A percentile compares a stretch with the other conserved stretches of the same genome.
Evolutionary conservation across 2,329 filamentous ascomycete genomes (phyloP).

Genomic region (Botrytis aclada): DNA sequence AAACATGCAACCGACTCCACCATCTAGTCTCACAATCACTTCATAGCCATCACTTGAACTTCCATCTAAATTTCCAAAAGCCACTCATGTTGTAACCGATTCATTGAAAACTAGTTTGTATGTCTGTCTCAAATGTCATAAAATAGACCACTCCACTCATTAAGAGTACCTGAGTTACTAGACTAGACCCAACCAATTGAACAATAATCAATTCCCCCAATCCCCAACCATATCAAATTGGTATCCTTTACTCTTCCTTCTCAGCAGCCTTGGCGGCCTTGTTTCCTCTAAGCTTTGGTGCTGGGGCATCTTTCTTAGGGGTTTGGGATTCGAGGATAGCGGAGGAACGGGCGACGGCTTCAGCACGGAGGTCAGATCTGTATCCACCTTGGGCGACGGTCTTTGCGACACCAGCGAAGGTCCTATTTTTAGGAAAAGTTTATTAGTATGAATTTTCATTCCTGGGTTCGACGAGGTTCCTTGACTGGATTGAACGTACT

Average conservation of each 20-base stretch:
- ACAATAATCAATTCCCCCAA: conserved; percentile 19
- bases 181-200: conserved; percentile 25
- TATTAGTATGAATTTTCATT: background rate
- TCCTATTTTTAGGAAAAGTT: conserved; percentile 49
- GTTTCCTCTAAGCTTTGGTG: conserved; percentile 72
- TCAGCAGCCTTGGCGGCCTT: conserved; percentile 72
- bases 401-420: conserved; percentile 85
- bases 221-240: conserved; percentile 28
- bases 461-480: background rate
- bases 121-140: conserved; percentile 10
- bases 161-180: conserved; percentile 9
- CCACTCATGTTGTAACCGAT: conserved; percentile 8
- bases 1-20: background rate
- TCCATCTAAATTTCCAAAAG: background rate
- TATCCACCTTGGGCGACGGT: conserved; percentile 80
- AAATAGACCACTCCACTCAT: conserved; percentile 15
- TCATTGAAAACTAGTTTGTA: conserved; percentile 11
- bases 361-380: conserved; percentile 72
- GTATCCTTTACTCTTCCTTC: conserved; percentile 41
- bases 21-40: background rate
- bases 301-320: conserved; percentile 70
- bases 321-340: conserved; percentile 79
- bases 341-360: conserved; percentile 81
- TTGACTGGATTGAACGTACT: conserved; percentile 54
- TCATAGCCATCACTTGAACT: background rate